Evolutionary conservation across 2,329 filamentous ascomycete species (phyloP).

Genomic region (Nothopassalora personata): DNA sequence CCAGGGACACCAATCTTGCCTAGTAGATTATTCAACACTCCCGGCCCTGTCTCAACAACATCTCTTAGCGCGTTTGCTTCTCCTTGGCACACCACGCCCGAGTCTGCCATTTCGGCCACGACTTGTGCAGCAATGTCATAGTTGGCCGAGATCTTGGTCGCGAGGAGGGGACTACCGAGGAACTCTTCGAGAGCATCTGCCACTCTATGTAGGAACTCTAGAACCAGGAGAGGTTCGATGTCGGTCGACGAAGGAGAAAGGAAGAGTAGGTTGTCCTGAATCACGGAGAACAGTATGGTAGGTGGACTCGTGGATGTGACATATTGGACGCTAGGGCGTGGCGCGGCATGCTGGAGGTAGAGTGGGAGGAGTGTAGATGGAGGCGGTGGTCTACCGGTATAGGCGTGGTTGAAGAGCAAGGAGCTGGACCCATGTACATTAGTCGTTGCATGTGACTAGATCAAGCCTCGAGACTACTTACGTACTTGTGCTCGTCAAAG

Average conservation of each 20-base stretch:
- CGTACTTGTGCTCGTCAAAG: slow-evolving; percentile 90
- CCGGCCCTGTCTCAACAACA: slow-evolving; percentile 77
- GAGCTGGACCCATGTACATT: slow-evolving; percentile 49
- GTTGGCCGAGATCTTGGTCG: slow-evolving; percentile 77
- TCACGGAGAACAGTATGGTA: slow-evolving; percentile 79
- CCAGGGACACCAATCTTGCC: slow-evolving; percentile 80
- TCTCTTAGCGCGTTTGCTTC: slow-evolving; percentile 91
- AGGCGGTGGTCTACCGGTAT: slow-evolving; percentile 73
- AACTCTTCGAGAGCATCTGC: slow-evolving; percentile 94
- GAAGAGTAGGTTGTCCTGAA: slow-evolving; percentile 82
- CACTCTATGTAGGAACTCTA: slow-evolving; percentile 91
- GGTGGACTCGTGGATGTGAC: slow-evolving; percentile 75
- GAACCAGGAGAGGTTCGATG: slow-evolving; percentile 78
- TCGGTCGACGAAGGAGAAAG: slow-evolving; percentile 80
- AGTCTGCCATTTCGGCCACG: slow-evolving; percentile 93
- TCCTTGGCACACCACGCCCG: slow-evolving; percentile 79
- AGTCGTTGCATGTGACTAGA: slow-evolving; percentile 10
- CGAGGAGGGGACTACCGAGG: slow-evolving; percentile 77
- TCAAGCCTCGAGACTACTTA: slow-evolving; percentile 23
- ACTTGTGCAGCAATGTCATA: slow-evolving; percentile 94
- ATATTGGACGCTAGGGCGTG: slow-evolving; percentile 82
- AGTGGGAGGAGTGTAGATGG: slow-evolving; percentile 72
- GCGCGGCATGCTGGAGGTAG: slow-evolving; percentile 75
- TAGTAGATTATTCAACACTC: slow-evolving; percentile 80
- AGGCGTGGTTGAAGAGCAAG: slow-evolving; percentile 82